These are phyloP conservation scores for Apiospora arundinis DNA, from an alignment of 2,329 filamentous ascomycete genomes.

Conservation along the genomic window DNA sequence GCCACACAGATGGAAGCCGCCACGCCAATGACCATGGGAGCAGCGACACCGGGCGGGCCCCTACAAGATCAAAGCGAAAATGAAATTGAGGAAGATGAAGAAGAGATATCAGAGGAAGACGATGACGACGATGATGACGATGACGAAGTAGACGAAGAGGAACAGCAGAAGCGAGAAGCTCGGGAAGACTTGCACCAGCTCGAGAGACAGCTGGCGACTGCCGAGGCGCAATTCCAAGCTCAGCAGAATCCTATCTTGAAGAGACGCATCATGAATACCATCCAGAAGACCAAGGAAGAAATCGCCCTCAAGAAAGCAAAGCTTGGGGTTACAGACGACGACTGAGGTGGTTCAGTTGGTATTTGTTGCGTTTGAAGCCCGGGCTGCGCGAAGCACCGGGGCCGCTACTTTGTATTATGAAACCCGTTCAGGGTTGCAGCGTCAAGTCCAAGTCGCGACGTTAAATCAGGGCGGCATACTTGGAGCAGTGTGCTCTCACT, in stretches of 20 bases:
- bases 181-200: constrained; percentile 60
- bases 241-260: constrained; percentile 56
- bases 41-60: constrained; percentile 50
- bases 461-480: neutral
- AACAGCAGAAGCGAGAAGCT: constrained; percentile 56
- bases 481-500: neutral
- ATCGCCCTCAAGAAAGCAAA: constrained; percentile 42
- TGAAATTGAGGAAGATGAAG: constrained; percentile 52
- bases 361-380: neutral
- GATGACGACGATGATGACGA: constrained; percentile 60
- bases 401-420: neutral
- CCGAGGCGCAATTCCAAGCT: constrained; percentile 52
- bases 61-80: constrained; percentile 46
- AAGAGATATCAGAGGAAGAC: constrained; percentile 52
- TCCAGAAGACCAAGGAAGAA: constrained; percentile 53
- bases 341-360: constrained; percentile 23
- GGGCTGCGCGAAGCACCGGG: neutral
- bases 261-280: constrained; percentile 56
- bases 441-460: neutral
- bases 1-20: constrained; percentile 49
- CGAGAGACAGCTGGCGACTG: constrained; percentile 59
- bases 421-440: neutral
- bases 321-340: constrained; percentile 39
- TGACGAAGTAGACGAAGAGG: constrained; percentile 61
- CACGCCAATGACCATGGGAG: constrained; percentile 53